Conservation (phyloP, 2,329 filamentous ascomycete genomes). For the Fusarium abutilonis region DNA sequence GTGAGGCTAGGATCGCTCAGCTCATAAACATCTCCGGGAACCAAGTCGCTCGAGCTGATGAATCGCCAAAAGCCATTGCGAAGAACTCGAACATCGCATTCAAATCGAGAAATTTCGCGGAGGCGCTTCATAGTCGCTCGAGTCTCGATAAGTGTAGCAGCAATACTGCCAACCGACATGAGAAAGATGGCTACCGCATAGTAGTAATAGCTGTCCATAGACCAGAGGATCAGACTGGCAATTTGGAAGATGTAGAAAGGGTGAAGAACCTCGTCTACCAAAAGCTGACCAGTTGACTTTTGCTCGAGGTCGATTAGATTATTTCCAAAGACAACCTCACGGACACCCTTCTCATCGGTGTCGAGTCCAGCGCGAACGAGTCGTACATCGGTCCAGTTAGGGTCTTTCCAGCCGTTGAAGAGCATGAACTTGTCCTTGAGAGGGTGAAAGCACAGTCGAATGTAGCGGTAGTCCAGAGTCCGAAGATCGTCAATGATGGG, state of each 20-base stretch:
- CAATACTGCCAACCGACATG: conserved; percentile 93
- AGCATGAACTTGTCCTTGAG: conserved; percentile 87
- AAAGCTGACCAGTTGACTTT: conserved; percentile 82
- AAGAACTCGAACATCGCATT: conserved; percentile 93
- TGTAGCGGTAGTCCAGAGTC: conserved; percentile 90
- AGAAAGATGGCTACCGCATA: conserved; percentile 95
- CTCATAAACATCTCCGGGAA: conserved; percentile 96
- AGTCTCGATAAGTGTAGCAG: conserved; percentile 89
- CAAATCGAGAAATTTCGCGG: conserved; percentile 90
- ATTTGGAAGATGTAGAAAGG: conserved; percentile 99
- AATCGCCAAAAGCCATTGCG: conserved; percentile 96
- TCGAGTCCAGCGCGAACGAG: conserved; percentile 82
- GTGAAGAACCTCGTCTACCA: conserved; percentile 94
- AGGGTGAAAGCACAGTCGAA: conserved; percentile 92
- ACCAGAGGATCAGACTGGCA: conserved; percentile 93
- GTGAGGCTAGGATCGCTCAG: conserved; percentile 90
- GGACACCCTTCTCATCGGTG: conserved; percentile 83
- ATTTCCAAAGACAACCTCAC: conserved; percentile 86
- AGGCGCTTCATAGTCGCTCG: conserved; percentile 89
- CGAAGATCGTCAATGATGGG: conserved; percentile 79
- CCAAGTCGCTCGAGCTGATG: conserved; percentile 85
- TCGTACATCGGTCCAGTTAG: conserved; percentile 82
- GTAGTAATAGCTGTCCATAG: conserved; percentile 95
- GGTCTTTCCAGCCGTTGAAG: conserved; percentile 93
- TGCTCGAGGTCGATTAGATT: conserved; percentile 95